phyloP scores from a whole-genome alignment of 306 rosid genomes.

The Vachellia pachyceras region DNA sequence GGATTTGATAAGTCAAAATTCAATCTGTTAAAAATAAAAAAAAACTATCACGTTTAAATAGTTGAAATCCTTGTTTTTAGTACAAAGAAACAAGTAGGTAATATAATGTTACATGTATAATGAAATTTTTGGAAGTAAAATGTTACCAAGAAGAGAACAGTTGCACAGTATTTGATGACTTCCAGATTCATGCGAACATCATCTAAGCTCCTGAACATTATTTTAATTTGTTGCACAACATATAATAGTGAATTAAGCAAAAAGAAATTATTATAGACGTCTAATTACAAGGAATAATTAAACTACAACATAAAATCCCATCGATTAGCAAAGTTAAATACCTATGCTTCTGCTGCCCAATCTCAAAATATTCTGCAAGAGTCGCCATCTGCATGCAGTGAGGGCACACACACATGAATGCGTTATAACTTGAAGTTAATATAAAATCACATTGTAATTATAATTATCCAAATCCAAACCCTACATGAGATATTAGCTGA shows the following conservation, averaged over 20 bases:
- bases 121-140: constrained; percentile 19
- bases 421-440: too few relatives aligned
- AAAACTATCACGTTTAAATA: too few relatives aligned
- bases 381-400: constrained; percentile 82
- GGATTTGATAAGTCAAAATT: too few relatives aligned
- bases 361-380: constrained; percentile 87
- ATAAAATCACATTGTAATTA: too few relatives aligned
- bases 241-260: constrained; percentile 20
- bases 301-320: background rate
- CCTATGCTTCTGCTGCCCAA: constrained; percentile 94
- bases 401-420: background rate
- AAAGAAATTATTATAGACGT: constrained; percentile 10
- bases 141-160: constrained; percentile 87
- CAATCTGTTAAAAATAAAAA: too few relatives aligned
- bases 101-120: too few relatives aligned
- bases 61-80: too few relatives aligned
- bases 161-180: constrained; percentile 84
- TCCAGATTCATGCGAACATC: constrained; percentile 99
- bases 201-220: constrained; percentile 78
- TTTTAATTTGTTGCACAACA: too few relatives aligned
- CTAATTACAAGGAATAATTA: background rate
- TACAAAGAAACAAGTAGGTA: too few relatives aligned
- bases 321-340: constrained; percentile 26
- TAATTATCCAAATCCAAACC: too few relatives aligned
- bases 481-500: too few relatives aligned